These are phyloP conservation scores for Fusarium sp. DNA, from an alignment of 2,329 filamentous ascomycete genomes.

Conservation along the genomic window DNA sequence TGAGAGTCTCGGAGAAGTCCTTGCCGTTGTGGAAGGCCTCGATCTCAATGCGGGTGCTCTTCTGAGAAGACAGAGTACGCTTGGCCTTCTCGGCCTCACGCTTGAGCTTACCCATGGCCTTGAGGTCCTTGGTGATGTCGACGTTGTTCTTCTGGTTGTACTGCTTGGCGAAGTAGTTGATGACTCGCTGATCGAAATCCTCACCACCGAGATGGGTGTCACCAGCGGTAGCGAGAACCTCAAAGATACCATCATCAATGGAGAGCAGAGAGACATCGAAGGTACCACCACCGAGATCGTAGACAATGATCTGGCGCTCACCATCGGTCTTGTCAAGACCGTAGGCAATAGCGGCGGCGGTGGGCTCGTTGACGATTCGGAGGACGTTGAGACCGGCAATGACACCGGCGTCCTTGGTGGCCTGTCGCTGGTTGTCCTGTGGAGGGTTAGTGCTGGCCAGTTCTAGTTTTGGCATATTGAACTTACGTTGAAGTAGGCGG, in stretches of 20 bases:
- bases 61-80: slow-evolving; percentile 94
- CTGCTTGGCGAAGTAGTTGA: slow-evolving; percentile 94
- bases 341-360: slow-evolving; percentile 94
- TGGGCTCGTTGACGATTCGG: slow-evolving; percentile 96
- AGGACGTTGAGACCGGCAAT: slow-evolving; percentile 96
- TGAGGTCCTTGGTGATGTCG: slow-evolving; percentile 92
- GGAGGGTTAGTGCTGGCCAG: slow-evolving; percentile 38
- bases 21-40: slow-evolving; percentile 97
- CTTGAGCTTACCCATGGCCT: slow-evolving; percentile 99
- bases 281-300: slow-evolving; percentile 94
- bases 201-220: slow-evolving; percentile 98
- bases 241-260: slow-evolving; percentile 92
- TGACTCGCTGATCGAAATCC: slow-evolving; percentile 98
- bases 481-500: slow-evolving; percentile 90
- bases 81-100: slow-evolving; percentile 99
- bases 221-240: slow-evolving; percentile 94
- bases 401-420: slow-evolving; percentile 92
- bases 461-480: not conserved
- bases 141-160: slow-evolving; percentile 99
- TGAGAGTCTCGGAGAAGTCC: slow-evolving; percentile 98
- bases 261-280: slow-evolving; percentile 95
- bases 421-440: slow-evolving; percentile 90
- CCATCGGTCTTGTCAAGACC: slow-evolving; percentile 87
- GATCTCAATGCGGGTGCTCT: slow-evolving; percentile 94
- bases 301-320: slow-evolving; percentile 91